Evolutionary conservation across 1,284 basidiomycete species (phyloP).

Genomic region (Sporisorium exsertum): DNA sequence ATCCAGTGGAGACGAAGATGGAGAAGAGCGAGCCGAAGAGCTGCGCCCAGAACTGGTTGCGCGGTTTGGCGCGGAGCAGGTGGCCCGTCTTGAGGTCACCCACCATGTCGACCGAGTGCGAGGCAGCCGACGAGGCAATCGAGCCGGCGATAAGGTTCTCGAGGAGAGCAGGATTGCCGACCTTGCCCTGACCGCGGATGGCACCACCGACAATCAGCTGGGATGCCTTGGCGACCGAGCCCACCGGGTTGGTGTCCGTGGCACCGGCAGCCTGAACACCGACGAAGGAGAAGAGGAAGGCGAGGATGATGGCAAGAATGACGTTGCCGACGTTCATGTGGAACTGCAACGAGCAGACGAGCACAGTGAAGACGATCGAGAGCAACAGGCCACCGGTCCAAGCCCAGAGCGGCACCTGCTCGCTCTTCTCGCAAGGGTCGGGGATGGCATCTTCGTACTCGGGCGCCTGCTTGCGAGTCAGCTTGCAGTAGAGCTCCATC

Average conservation of each 20-base stretch:
- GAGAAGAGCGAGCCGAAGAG: slow-evolving; percentile 66
- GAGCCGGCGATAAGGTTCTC: slow-evolving; percentile 76
- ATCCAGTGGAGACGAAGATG: slow-evolving; percentile 51
- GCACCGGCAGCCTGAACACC: slow-evolving; percentile 73
- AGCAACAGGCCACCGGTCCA: slow-evolving; percentile 74
- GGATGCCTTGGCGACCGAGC: slow-evolving; percentile 59
- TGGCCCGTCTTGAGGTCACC: slow-evolving; percentile 80
- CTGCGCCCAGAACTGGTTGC: slow-evolving; percentile 76
- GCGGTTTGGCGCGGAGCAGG: slow-evolving; percentile 77
- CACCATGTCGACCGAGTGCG: slow-evolving; percentile 78
- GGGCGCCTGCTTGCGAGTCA: slow-evolving; percentile 38
- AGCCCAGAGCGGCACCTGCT: slow-evolving; percentile 75
- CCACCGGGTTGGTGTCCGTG: slow-evolving; percentile 64
- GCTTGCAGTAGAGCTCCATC: slow-evolving; percentile 40
- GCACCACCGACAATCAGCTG: slow-evolving; percentile 64
- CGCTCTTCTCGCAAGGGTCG: slow-evolving; percentile 67
- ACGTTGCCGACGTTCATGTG: slow-evolving; percentile 65
- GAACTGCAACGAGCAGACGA: slow-evolving; percentile 70
- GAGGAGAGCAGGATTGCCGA: slow-evolving; percentile 73
- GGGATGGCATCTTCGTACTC: slow-evolving; percentile 45
- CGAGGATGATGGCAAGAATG: slow-evolving; percentile 72
- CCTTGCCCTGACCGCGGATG: slow-evolving; percentile 68
- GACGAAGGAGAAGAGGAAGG: slow-evolving; percentile 79
- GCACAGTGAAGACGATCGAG: slow-evolving; percentile 74
- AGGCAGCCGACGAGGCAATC: slow-evolving; percentile 75